phyloP scores from a whole-genome alignment of 176 grass and related monocot species.

The Lolium perenne region DNA sequence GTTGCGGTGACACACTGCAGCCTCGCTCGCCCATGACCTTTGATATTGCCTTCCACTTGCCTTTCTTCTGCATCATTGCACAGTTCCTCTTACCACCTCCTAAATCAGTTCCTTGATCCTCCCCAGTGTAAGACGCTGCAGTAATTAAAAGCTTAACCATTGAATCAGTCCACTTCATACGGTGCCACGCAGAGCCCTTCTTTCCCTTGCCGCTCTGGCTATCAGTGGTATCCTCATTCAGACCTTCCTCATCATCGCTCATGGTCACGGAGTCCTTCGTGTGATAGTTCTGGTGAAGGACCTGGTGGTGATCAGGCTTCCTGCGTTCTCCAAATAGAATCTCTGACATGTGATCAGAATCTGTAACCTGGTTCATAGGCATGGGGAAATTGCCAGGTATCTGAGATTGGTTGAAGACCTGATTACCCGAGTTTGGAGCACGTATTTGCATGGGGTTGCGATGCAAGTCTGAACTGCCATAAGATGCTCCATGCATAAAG shows the following conservation, averaged over 20 bases:
- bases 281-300: conserved; percentile 29
- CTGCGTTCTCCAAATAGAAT: conserved; percentile 54
- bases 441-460: conserved; percentile 52
- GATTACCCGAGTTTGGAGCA: conserved; percentile 30
- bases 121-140: conserved; percentile 55
- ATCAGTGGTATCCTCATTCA: conserved; percentile 51
- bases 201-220: conserved; percentile 56
- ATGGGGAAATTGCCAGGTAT: conserved; percentile 38
- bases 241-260: conserved; percentile 60
- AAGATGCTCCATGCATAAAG: conserved; percentile 68
- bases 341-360: conserved; percentile 52
- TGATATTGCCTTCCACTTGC: conserved; percentile 77
- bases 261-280: conserved; percentile 44
- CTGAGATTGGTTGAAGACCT: conserved; percentile 45
- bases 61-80: conserved; percentile 66
- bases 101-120: conserved; percentile 53
- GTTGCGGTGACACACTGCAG: conserved; percentile 66
- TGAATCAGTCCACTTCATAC: conserved; percentile 74
- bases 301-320: conserved; percentile 49
- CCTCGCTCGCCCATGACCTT: conserved; percentile 62
- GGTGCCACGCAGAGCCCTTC: conserved; percentile 57
- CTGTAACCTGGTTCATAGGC: conserved; percentile 48
- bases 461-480: conserved; percentile 59
- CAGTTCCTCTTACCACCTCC: conserved; percentile 51
- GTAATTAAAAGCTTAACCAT: conserved; percentile 73